These are phyloP conservation scores for Tinospora cordifolia DNA, from an alignment of 164 flowering plant genomes.

Conservation along the genomic window DNA sequence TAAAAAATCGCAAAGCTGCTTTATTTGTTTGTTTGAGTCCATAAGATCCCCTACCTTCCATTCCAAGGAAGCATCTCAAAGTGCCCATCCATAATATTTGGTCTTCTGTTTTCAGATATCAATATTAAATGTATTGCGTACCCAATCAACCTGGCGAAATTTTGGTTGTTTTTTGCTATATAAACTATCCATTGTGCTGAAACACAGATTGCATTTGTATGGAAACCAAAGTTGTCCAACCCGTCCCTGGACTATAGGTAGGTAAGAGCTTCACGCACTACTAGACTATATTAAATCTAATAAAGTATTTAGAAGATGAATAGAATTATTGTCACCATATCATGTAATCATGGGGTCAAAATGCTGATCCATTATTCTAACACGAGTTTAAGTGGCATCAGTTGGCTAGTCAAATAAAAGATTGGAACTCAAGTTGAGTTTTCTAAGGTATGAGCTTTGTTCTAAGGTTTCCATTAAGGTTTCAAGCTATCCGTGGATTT, in stretches of 20 bases:
- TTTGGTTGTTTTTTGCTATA: not conserved
- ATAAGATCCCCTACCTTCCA: too few species aligned
- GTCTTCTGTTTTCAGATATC: not conserved
- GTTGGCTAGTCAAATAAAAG: too few species aligned
- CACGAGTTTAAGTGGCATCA: not conserved
- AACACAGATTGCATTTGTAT: not conserved
- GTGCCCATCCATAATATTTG: not conserved
- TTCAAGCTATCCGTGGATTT: not conserved
- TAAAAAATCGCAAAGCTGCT: too few species aligned
- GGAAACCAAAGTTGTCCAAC: too few species aligned
- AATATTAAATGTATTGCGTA: not conserved
- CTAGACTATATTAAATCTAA: too few species aligned
- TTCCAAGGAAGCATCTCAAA: not conserved
- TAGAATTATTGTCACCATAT: not conserved
- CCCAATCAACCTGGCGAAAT: not conserved
- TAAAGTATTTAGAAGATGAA: too few species aligned
- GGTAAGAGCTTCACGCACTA: too few species aligned
- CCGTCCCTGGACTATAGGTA: too few species aligned
- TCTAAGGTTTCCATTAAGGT: not conserved
- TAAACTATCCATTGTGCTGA: not conserved
- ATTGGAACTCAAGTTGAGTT: not conserved
- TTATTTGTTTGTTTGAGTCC: too few species aligned
- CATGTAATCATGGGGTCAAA: not conserved
- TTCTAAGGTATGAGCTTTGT: not conserved
- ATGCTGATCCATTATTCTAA: not conserved